A percentile compares a stretch with the other conserved stretches of the same genome.
These are phyloP conservation scores for Capsicum baccatum DNA, from an alignment of 257 asterid species.

Conservation along the genomic window DNA sequence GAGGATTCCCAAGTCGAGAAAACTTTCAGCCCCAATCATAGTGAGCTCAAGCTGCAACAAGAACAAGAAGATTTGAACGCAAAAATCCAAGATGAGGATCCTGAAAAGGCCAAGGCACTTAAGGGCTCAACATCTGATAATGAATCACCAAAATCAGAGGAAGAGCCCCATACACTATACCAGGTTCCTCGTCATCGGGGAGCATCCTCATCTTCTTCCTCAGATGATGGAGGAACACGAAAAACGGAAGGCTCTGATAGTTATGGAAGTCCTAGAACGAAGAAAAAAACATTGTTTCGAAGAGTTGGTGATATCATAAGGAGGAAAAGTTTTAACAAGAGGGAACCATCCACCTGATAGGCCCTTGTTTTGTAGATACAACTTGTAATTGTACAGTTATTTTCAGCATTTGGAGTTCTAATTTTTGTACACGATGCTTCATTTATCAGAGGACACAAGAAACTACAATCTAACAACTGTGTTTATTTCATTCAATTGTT, in stretches of 20 bases:
- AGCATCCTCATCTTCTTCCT: constrained; percentile 43
- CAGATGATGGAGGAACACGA: constrained; percentile 42
- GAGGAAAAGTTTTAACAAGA: constrained; percentile 51
- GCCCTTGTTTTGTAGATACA: not conserved
- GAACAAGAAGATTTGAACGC: constrained; percentile 40
- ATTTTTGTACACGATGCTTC: not conserved
- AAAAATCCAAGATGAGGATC: constrained; percentile 47
- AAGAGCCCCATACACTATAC: constrained; percentile 28
- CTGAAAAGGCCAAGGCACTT: constrained; percentile 67
- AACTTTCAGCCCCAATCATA: constrained; percentile 44
- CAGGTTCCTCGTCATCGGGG: not conserved
- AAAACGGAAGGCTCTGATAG: constrained; percentile 43
- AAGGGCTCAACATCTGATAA: constrained; percentile 68
- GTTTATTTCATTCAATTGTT: not conserved
- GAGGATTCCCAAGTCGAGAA: not conserved
- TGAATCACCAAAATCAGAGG: constrained; percentile 38
- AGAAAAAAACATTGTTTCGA: constrained; percentile 57
- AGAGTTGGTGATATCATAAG: constrained; percentile 68
- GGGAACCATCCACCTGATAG: constrained; percentile 39
- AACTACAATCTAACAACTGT: not conserved
- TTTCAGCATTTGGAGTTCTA: not conserved
- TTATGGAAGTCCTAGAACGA: constrained; percentile 46
- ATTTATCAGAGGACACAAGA: not conserved
- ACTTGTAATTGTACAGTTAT: constrained; percentile 1
- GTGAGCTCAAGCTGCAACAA: constrained; percentile 54